These are phyloP conservation scores for Sugiyamaella marilandica DNA, from an alignment of 805 yeast genomes.

Conservation along the genomic window DNA sequence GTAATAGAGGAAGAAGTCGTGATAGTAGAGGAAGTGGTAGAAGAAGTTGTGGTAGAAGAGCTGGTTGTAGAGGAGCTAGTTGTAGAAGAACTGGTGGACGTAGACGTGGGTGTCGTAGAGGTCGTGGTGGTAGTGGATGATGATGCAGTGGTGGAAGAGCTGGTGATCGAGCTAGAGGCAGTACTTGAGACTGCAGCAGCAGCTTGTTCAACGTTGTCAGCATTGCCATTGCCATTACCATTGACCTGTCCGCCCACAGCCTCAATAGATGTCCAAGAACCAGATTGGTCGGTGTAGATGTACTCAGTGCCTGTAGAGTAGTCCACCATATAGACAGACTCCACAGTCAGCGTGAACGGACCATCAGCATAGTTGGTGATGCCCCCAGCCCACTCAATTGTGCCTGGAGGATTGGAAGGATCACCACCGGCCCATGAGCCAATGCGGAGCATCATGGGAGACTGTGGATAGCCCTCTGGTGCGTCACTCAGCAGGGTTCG, in stretches of 20 bases:
- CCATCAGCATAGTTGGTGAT: conserved; percentile 42
- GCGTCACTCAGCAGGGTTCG: conserved; percentile 56
- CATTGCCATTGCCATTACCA: conserved; percentile 52
- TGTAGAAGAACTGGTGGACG: conserved; percentile 15
- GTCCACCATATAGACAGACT: conserved; percentile 54
- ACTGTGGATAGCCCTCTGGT: conserved; percentile 75
- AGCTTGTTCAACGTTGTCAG: not conserved
- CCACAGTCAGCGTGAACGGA: conserved; percentile 57
- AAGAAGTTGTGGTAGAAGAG: conserved; percentile 10
- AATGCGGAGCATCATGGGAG: conserved; percentile 74
- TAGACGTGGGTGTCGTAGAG: not conserved
- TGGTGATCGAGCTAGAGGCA: conserved; percentile 13
- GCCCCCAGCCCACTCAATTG: conserved; percentile 74
- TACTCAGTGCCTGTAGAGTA: conserved; percentile 46
- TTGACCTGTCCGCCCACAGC: conserved; percentile 47
- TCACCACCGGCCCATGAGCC: conserved; percentile 53
- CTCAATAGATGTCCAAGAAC: conserved; percentile 38
- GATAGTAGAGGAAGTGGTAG: conserved; percentile 18
- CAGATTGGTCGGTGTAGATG: conserved; percentile 38
- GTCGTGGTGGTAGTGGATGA: not conserved
- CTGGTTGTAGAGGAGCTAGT: conserved; percentile 7
- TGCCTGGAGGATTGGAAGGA: conserved; percentile 48
- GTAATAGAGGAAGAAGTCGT: not conserved
- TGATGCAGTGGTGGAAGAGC: not conserved
- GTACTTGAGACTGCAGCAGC: conserved; percentile 14